phyloP scores from a whole-genome alignment of 441 rosid species.

The Metrosideros polymorpha region DNA sequence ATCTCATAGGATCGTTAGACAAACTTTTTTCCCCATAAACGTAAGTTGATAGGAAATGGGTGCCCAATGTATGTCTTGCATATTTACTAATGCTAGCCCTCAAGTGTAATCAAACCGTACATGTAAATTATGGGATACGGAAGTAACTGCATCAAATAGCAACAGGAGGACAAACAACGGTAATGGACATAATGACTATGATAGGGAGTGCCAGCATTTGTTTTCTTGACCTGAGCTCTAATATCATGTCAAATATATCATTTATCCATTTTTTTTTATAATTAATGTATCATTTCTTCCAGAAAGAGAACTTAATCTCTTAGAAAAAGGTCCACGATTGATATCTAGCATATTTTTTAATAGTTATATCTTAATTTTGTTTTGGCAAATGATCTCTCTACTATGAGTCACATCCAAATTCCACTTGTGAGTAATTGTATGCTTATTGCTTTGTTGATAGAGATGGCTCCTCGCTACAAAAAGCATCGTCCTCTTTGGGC shows the following conservation, averaged over 20 bases:
- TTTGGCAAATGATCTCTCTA: not conserved
- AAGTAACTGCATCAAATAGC: not conserved
- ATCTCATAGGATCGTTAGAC: not conserved
- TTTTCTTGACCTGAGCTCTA: not conserved
- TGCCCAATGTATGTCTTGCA: not conserved
- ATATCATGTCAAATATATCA: not conserved
- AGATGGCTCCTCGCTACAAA: constrained; percentile 20
- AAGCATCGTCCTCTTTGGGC: constrained; percentile 31
- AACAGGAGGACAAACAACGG: not conserved
- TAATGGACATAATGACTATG: not conserved
- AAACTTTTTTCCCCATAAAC: not conserved
- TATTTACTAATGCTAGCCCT: not conserved
- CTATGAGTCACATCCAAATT: not conserved
- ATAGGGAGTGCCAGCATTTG: not conserved
- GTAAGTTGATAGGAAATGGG: not conserved
- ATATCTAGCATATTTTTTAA: not conserved
- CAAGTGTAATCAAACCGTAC: not conserved
- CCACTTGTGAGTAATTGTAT: not conserved
- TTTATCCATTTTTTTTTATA: not conserved
- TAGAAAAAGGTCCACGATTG: not conserved
- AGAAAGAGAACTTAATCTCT: not conserved
- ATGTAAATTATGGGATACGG: not conserved
- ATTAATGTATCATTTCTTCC: not conserved
- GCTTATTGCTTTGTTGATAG: constrained; percentile 8
- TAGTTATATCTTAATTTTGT: not conserved